These are phyloP conservation scores for Helianthus annuus DNA, from an alignment of 129 eudicot genomes.

Conservation along the genomic window DNA sequence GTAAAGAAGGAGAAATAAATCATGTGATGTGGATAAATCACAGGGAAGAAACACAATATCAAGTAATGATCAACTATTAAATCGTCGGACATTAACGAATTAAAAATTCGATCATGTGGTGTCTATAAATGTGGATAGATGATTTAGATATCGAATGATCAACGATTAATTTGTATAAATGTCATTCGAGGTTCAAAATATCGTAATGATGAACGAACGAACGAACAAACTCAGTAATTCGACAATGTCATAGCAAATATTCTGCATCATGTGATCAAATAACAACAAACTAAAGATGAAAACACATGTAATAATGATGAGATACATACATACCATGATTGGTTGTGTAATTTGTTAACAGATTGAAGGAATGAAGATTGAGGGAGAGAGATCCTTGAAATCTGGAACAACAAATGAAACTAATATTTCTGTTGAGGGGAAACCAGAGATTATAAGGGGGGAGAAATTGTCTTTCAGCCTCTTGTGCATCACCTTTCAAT, in stretches of 20 bases:
- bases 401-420: conserved; percentile 22
- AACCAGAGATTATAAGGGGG: conserved; percentile 19
- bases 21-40: too few species aligned
- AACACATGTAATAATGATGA: neutral
- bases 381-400: conserved; percentile 37
- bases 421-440: conserved; percentile 11
- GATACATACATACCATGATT: conserved; percentile 42
- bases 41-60: too few species aligned
- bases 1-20: too few species aligned
- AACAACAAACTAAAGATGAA: neutral
- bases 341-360: conserved; percentile 8
- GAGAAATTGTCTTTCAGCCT: conserved; percentile 21
- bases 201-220: neutral
- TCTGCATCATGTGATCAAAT: neutral
- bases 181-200: neutral
- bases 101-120: neutral
- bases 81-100: neutral
- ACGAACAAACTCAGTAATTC: neutral
- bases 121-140: neutral
- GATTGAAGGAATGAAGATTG: conserved; percentile 1
- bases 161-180: neutral
- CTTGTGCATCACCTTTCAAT: conserved; percentile 18
- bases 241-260: neutral
- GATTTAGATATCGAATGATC: neutral
- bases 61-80: too few species aligned